A percentile compares a stretch with the other conserved stretches of the same genome.
phyloP scores from a whole-genome alignment of 352 stramenopile genomes.

The Phytophthora quininea region DNA sequence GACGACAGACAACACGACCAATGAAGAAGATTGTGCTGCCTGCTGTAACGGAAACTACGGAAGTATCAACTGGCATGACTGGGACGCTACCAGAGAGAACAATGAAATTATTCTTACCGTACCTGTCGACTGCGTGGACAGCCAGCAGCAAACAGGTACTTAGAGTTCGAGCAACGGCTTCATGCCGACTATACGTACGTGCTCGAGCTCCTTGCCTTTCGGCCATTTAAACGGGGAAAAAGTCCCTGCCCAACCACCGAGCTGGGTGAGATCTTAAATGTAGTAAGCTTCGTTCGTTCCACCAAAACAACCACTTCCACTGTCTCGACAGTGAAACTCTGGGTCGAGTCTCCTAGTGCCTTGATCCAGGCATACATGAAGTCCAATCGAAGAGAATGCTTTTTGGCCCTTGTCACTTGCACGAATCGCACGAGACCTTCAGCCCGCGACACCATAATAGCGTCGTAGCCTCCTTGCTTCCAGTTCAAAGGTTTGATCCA shows the following conservation, averaged over 20 bases:
- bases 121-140: too few relatives aligned
- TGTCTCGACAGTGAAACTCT: neutral
- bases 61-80: too few relatives aligned
- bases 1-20: too few relatives aligned
- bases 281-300: constrained; percentile 1
- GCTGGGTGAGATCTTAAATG: neutral
- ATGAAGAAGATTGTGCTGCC: too few relatives aligned
- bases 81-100: too few relatives aligned
- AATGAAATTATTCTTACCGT: too few relatives aligned
- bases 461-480: constrained; percentile 32
- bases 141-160: neutral
- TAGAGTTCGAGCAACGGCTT: neutral
- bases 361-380: constrained; percentile 12
- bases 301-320: neutral
- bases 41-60: too few relatives aligned
- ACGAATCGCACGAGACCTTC: constrained; percentile 23
- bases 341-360: neutral
- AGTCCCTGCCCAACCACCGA: constrained; percentile 1
- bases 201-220: constrained; percentile 9
- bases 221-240: neutral
- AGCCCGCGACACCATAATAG: constrained; percentile 25
- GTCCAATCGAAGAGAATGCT: constrained; percentile 24
- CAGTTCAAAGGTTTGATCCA: constrained; percentile 28
- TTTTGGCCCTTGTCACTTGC: constrained; percentile 25
- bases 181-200: constrained; percentile 7